phyloP scores from a whole-genome alignment of 225 moss, liverwort and hornwort genomes.

The Marchantia paleacea region DNA sequence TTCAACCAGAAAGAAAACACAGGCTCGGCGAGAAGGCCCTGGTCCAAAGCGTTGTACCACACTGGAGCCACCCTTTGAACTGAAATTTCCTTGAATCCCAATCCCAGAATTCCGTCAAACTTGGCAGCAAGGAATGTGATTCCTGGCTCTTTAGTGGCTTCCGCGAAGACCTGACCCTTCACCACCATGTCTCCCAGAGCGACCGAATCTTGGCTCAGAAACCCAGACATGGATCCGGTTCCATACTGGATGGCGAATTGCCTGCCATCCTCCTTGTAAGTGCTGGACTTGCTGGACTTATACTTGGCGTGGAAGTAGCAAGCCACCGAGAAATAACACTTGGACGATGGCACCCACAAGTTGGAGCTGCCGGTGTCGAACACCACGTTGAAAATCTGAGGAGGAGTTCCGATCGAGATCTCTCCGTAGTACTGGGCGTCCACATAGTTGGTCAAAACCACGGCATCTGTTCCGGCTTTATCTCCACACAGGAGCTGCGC shows the following conservation, averaged over 20 bases:
- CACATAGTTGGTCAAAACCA: conserved; percentile 73
- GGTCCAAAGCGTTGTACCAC: conserved; percentile 80
- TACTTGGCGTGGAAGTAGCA: conserved; percentile 87
- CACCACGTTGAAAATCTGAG: conserved; percentile 71
- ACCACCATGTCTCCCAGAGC: conserved; percentile 64
- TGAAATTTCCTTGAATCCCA: conserved; percentile 87
- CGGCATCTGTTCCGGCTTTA: conserved; percentile 26
- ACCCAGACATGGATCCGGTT: conserved; percentile 79
- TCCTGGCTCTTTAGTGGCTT: conserved; percentile 88
- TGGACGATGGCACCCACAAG: conserved; percentile 82
- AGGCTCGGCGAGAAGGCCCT: conserved; percentile 68
- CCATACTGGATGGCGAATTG: conserved; percentile 63
- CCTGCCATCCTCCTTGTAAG: conserved; percentile 77
- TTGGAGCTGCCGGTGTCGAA: conserved; percentile 98
- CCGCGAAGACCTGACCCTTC: conserved; percentile 85
- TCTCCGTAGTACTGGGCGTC: conserved; percentile 95
- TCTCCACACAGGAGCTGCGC: conserved; percentile 23
- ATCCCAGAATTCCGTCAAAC: conserved; percentile 80
- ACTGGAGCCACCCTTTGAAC: conserved; percentile 72
- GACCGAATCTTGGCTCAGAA: conserved; percentile 75
- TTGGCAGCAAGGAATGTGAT: conserved; percentile 79
- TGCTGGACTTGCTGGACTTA: conserved; percentile 72
- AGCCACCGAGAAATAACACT: conserved; percentile 78
- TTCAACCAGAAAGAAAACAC: conserved; percentile 98
- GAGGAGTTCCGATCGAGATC: conserved; percentile 71